Percentiles rank a stretch among this genome's conserved stretches.
Evolutionary conservation across 1,284 basidiomycete species (phyloP).

Genomic region (Polyporus tsugae): DNA sequence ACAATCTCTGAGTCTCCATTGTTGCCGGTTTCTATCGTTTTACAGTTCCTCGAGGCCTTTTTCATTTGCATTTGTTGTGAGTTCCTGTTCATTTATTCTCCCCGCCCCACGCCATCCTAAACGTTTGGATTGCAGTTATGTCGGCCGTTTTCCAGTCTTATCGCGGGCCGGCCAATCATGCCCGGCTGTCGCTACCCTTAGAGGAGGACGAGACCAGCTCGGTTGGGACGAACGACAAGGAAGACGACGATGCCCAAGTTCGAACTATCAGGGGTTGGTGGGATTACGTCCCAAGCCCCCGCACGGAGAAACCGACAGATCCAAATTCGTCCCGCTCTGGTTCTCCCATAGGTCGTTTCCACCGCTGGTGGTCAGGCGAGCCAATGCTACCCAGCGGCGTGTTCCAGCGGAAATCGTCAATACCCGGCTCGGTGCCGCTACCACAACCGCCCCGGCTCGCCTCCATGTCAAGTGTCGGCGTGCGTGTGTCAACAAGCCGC

Average conservation of each 20-base stretch:
- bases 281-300: conserved; percentile 53
- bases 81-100: conserved; percentile 35
- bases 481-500: conserved; percentile 26
- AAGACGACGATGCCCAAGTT: conserved; percentile 34
- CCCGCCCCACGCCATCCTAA: not conserved
- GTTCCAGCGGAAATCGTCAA: conserved; percentile 40
- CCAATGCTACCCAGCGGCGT: conserved; percentile 29
- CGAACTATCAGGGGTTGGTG: conserved; percentile 56
- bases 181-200: conserved; percentile 59
- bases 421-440: conserved; percentile 37
- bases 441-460: conserved; percentile 36
- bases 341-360: conserved; percentile 23
- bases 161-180: conserved; percentile 57
- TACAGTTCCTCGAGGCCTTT: conserved; percentile 60
- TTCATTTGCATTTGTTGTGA: conserved; percentile 70
- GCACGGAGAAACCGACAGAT: conserved; percentile 12
- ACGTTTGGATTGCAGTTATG: conserved; percentile 50
- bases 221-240: conserved; percentile 42
- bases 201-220: conserved; percentile 42
- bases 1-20: conserved; percentile 35
- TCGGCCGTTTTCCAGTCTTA: conserved; percentile 65
- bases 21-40: conserved; percentile 56
- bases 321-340: conserved; percentile 17
- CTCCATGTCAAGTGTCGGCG: conserved; percentile 19
- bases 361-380: conserved; percentile 29